phyloP scores from a whole-genome alignment of 1,284 basidiomycete genomes.

The Grifola frondosa region DNA sequence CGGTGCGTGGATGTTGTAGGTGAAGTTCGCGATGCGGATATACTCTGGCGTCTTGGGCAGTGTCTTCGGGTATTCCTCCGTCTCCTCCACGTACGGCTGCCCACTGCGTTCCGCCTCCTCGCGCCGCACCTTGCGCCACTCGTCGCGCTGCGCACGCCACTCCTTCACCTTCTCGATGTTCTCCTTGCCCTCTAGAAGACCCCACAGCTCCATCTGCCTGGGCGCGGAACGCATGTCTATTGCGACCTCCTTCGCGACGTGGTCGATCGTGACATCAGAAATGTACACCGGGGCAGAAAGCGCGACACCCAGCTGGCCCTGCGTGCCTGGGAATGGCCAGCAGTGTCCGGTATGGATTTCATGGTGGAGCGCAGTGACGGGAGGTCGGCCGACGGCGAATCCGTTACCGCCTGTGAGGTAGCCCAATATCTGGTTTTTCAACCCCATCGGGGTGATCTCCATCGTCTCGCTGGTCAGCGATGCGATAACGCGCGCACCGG shows the following conservation, averaged over 20 bases:
- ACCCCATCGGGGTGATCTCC: slow-evolving; percentile 54
- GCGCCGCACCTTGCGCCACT: slow-evolving; percentile 30
- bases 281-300: slow-evolving; percentile 72
- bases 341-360: slow-evolving; percentile 83
- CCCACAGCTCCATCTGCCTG: slow-evolving; percentile 87
- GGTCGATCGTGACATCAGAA: slow-evolving; percentile 85
- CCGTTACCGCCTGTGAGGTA: slow-evolving; percentile 60
- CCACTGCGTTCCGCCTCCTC: slow-evolving; percentile 40
- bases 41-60: slow-evolving; percentile 58
- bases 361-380: slow-evolving; percentile 83
- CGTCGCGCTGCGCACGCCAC: slow-evolving; percentile 46
- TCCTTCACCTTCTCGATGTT: slow-evolving; percentile 60
- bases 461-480: slow-evolving; percentile 78
- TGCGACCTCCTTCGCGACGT: slow-evolving; percentile 77
- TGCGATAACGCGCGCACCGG: slow-evolving; percentile 81
- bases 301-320: slow-evolving; percentile 81
- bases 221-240: slow-evolving; percentile 82
- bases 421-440: slow-evolving; percentile 46
- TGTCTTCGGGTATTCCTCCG: slow-evolving; percentile 46
- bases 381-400: slow-evolving; percentile 71
- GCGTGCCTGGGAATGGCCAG: slow-evolving; percentile 85
- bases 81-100: slow-evolving; percentile 32
- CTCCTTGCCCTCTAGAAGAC: slow-evolving; percentile 72
- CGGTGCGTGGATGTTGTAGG: slow-evolving; percentile 72
- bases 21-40: slow-evolving; percentile 76